Evolutionary conservation across 2,329 filamentous ascomycete genomes (phyloP), one percentile per base, ranked within the genome.

Genomic region (Aurifilum marmelostoma): DNA sequence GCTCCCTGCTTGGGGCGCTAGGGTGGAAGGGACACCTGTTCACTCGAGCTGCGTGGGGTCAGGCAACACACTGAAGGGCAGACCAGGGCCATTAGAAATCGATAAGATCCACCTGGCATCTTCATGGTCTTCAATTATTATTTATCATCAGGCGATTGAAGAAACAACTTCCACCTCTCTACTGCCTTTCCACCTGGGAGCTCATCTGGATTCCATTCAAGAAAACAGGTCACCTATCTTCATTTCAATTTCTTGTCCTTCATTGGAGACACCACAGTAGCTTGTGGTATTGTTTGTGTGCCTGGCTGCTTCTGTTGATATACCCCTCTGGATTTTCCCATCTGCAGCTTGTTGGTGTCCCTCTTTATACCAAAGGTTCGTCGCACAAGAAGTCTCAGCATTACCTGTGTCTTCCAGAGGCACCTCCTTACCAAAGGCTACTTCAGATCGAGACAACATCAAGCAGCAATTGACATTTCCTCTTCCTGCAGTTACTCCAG

Each of bases 221-320:
- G 8, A 34, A 34, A 34, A 34, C 4, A 21, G 63, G 43, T 2
- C 8, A 27, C 12, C 27, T 43, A 9, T 63, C 21, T 8, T 47
- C n/a, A 39, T 50, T 50, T 69, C 68, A 56, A 54, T 67, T 68
- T 62, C 64, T 63, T 63, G 24, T 52, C 67, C 64, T 69, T 68
- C 59, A 69, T 67, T 66, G 29, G 32, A 58, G 43, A 63, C 60
- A 59, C 34, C n/a, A 50, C 52, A 52, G 47, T 64, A 47, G n/a
- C 69, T 58, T 41, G 63, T 59, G 52, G 59, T 50, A 14, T 37
- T 43, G 34, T 65, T n/a, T n/a, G 61, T 62, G 62, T 58, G 58
- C 54, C 39, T 58, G 63, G 39, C 66, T 66, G 50, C 65, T 54
- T 32, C 52, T 32, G n/a, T 65, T 50, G 18, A 56, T 39, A 61